Conservation (phyloP, 371 early-diverging fungal species). For the Umbelopsis sp. region DNA sequence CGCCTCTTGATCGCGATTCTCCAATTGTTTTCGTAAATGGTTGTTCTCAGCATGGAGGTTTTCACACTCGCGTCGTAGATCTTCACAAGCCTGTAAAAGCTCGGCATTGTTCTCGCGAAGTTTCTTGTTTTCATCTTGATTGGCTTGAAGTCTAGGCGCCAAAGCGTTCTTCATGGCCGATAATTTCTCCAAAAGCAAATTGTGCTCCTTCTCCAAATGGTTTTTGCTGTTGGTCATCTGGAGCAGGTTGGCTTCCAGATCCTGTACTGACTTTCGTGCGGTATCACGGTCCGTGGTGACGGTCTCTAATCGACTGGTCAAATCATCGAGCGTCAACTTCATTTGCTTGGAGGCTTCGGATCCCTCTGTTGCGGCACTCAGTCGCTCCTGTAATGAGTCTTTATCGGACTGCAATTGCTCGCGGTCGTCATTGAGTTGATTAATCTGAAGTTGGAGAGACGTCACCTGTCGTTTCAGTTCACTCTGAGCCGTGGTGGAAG, state of each 20-base stretch:
- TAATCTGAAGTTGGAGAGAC: constrained; percentile 38
- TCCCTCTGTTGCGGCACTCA: constrained; percentile 11
- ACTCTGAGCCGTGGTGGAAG: constrained; percentile 6
- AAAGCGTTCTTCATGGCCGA: constrained; percentile 54
- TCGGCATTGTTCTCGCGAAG: constrained; percentile 35
- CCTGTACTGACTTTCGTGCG: constrained; percentile 23
- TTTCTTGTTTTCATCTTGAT: constrained; percentile 47
- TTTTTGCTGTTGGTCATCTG: constrained; percentile 36
- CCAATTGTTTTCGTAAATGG: constrained; percentile 45
- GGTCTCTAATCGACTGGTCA: background rate
- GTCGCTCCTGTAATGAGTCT: constrained; percentile 24
- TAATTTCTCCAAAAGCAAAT: constrained; percentile 50
- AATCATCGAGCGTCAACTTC: constrained; percentile 1
- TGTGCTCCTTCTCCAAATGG: constrained; percentile 45
- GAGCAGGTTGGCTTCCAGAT: constrained; percentile 8
- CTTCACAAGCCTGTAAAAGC: constrained; percentile 36
- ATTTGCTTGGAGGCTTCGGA: constrained; percentile 8
- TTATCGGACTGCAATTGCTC: constrained; percentile 37
- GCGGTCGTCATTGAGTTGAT: constrained; percentile 42
- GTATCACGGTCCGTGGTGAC: constrained; percentile 24
- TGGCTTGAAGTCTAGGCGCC: constrained; percentile 58
- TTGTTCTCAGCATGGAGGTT: constrained; percentile 45
- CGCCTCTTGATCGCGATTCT: constrained; percentile 58
- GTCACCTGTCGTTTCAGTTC: constrained; percentile 49
- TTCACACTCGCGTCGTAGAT: constrained; percentile 36